phyloP scores from a whole-genome alignment of 805 yeast species.

The Spathaspora arborariae region DNA sequence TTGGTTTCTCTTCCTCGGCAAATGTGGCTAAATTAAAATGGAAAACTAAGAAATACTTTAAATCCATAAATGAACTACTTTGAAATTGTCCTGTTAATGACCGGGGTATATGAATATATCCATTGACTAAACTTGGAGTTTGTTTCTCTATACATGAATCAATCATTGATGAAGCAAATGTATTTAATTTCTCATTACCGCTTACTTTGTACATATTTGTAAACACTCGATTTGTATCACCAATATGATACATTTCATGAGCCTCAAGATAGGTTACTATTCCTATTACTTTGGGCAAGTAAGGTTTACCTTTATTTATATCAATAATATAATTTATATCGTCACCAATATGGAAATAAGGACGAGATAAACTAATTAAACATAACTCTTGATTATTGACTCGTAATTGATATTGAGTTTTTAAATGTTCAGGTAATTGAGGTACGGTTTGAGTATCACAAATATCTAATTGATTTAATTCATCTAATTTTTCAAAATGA shows the following conservation, averaged over 20 bases:
- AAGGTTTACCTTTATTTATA: slow-evolving; percentile 12
- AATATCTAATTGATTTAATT: slow-evolving; percentile 9
- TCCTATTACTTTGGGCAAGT: slow-evolving; percentile 27
- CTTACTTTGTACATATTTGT: slow-evolving; percentile 32
- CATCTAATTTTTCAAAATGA: slow-evolving; percentile 12
- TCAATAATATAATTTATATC: slow-evolving; percentile 32
- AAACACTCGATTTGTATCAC: slow-evolving; percentile 9
- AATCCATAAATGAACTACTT: slow-evolving; percentile 31
- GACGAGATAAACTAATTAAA: slow-evolving; percentile 26
- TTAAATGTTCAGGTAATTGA: slow-evolving; percentile 25
- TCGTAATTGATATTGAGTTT: slow-evolving; percentile 34
- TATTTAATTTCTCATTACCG: slow-evolving; percentile 29
- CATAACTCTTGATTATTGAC: slow-evolving; percentile 33
- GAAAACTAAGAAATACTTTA: slow-evolving; percentile 33
- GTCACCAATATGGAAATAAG: slow-evolving; percentile 37
- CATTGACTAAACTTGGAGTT: slow-evolving; percentile 15
- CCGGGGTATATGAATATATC: slow-evolving; percentile 28
- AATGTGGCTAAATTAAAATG: slow-evolving; percentile 33
- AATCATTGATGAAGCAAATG: slow-evolving; percentile 26
- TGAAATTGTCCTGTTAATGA: slow-evolving; percentile 34
- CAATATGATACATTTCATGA: slow-evolving; percentile 31
- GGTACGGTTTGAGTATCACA: slow-evolving; percentile 12
- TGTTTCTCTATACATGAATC: slow-evolving; percentile 6
- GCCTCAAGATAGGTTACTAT: slow-evolving; percentile 35
- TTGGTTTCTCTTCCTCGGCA: slow-evolving; percentile 5